phyloP scores from a whole-genome alignment of 1,284 basidiomycete species.

The Marasmius fiardii region DNA sequence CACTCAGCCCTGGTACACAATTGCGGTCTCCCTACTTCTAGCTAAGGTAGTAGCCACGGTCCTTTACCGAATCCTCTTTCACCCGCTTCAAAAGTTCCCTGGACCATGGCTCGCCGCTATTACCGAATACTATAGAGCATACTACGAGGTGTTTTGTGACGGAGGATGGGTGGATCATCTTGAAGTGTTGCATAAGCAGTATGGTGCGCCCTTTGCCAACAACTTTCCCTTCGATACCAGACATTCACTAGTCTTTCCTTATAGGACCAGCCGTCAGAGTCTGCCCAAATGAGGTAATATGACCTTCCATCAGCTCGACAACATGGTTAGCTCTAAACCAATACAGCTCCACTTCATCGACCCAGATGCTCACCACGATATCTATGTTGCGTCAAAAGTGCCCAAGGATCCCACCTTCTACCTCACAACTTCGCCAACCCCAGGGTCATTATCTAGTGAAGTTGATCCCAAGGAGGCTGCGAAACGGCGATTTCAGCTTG shows the following conservation, averaged over 20 bases:
- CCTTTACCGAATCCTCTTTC: slow-evolving; percentile 16
- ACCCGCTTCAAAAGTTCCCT: slow-evolving; percentile 20
- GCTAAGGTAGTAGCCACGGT: too few relatives aligned
- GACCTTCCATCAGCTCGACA: background rate
- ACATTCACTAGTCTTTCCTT: background rate
- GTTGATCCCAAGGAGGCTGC: slow-evolving; percentile 18
- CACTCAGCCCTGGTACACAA: too few relatives aligned
- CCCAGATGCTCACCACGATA: slow-evolving; percentile 6
- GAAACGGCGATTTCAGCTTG: slow-evolving; percentile 18
- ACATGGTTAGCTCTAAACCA: background rate
- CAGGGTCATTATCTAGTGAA: slow-evolving; percentile 16
- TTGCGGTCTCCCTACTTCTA: too few relatives aligned
- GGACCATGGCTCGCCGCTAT: slow-evolving; percentile 22
- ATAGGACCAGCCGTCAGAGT: slow-evolving; percentile 8
- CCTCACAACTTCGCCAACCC: slow-evolving; percentile 15
- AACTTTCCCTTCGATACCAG: too few relatives aligned
- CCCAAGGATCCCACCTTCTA: slow-evolving; percentile 21
- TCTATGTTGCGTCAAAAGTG: slow-evolving; percentile 18
- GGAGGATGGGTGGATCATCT: slow-evolving; percentile 22
- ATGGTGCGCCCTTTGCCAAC: slow-evolving; percentile 16
- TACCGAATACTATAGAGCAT: slow-evolving; percentile 19
- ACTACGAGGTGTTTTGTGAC: slow-evolving; percentile 20
- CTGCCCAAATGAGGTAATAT: slow-evolving; percentile 7
- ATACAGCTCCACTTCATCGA: slow-evolving; percentile 11
- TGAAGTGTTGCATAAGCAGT: slow-evolving; percentile 18